Base-by-base conservation (phyloP, 2,329 filamentous ascomycete species). In the Madurella mycetomatis region DNA sequence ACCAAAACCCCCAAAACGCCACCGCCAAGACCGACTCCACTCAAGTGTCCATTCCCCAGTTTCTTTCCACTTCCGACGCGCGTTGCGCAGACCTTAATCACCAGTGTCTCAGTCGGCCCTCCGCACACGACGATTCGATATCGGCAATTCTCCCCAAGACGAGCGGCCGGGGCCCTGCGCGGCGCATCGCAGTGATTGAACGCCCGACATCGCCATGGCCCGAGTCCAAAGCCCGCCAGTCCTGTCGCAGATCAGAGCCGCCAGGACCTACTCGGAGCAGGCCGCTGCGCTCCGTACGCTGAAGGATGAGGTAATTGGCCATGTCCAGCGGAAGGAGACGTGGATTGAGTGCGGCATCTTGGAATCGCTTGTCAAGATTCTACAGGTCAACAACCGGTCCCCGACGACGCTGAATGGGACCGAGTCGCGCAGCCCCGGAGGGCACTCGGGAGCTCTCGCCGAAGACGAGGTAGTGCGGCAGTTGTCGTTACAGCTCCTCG, bases 251-350 rank as follows among this genome's bases (percentile, higher is more conserved):
- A 74, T 87, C 53, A 76, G 76, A 59, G 78, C 73, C 63, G 78
- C 84, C 9, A 76, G 73, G 59, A 76, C 72, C 37, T 68, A 73
- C 45, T 60, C 71, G 18, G 80, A 85, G 59, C 80, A 81, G 63
- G 73, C 81, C 41, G 73, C 77, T 25, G 81, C 85, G 47, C 77
- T 96, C 43, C 83, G 85, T 60, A 76, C 78, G 41, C 75, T 99
- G 31, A 97, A 96, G 75, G 94, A 96, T 70, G 88, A 94, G 59
- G 81, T 95, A 46, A 84, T 96, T 56, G 94, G 94, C 19, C 90
- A 97, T 70, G 80, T 87, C 34, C 85, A 92, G 69, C 86, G 86
- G 69, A 99, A 99, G 72, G 87, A 92, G 71, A 72, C 83, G 53
- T 92, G 86, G 76, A 79, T 96, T 41, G 77, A 76, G 54, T 74